Conservation (phyloP, 139 green algal species). For the Chlorella sp. region DNA sequence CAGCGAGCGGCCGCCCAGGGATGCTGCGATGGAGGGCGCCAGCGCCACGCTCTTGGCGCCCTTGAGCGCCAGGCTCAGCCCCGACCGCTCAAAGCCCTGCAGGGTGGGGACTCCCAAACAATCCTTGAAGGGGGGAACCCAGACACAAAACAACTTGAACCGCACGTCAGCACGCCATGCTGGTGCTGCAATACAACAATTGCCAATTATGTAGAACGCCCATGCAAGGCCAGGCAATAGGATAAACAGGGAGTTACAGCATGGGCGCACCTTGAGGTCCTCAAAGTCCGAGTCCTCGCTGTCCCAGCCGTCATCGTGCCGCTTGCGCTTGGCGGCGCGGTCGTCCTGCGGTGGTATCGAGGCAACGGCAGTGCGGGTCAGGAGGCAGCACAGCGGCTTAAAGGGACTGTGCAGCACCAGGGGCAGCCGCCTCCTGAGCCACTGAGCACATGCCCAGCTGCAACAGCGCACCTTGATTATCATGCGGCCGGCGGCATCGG, state of each 20-base stretch:
- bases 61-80: constrained; percentile 47
- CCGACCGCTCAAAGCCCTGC: constrained; percentile 74
- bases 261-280: constrained; percentile 50
- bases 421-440: no score
- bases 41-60: constrained; percentile 65
- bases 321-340: constrained; percentile 48
- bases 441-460: neutral
- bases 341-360: neutral
- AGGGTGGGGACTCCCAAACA: constrained; percentile 62
- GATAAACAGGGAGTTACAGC: no score
- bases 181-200: constrained; percentile 69
- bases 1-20: constrained; percentile 22
- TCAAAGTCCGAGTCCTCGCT: constrained; percentile 79
- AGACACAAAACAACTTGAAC: neutral
- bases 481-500: constrained; percentile 23
- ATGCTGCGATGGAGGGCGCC: constrained; percentile 36
- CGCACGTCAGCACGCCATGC: neutral
- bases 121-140: no score
- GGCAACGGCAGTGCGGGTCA: neutral
- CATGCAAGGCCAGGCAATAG: neutral
- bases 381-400: neutral
- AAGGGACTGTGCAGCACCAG: no score
- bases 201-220: no score
- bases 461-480: constrained; percentile 28
- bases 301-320: constrained; percentile 38